A percentile compares a stretch with the other conserved stretches of the same genome.
Conservation (phyloP, 306 rosid species). For the Corylus heterophylla region DNA sequence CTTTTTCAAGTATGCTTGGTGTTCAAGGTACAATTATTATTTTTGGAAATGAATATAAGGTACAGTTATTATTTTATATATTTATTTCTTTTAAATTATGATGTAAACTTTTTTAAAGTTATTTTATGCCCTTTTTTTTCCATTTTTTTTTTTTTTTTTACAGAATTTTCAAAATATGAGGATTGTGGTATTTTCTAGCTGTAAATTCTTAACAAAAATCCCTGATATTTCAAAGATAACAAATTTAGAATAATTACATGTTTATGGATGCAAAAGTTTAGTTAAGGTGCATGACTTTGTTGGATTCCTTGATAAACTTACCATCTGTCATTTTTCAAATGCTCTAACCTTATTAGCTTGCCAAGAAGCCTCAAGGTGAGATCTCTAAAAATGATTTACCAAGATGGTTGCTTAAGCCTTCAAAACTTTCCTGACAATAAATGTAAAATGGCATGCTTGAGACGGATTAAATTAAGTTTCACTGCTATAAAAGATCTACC, state of each 20-base stretch:
- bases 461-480: not conserved
- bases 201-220: not conserved
- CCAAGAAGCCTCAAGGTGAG: not conserved
- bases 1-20: too few relatives aligned
- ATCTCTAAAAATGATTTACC: not conserved
- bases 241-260: constrained; percentile 35
- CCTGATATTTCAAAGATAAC: not conserved
- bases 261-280: constrained; percentile 14
- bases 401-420: not conserved
- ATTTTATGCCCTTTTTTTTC: not conserved
- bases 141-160: not conserved
- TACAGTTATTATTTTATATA: not conserved
- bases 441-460: not conserved
- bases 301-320: constrained; percentile 24
- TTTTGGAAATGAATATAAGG: not conserved
- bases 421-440: not conserved
- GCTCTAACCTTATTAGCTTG: constrained; percentile 12
- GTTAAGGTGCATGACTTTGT: constrained; percentile 18
- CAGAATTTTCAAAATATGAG: not conserved
- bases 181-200: not conserved
- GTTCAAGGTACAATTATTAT: too few relatives aligned
- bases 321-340: constrained; percentile 1
- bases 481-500: not conserved
- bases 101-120: not conserved
- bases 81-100: not conserved